Evolutionary conservation across 2,329 filamentous ascomycete species (phyloP), one percentile per base, ranked within the genome.

Genomic region (Leptosphaerulina australis): DNA sequence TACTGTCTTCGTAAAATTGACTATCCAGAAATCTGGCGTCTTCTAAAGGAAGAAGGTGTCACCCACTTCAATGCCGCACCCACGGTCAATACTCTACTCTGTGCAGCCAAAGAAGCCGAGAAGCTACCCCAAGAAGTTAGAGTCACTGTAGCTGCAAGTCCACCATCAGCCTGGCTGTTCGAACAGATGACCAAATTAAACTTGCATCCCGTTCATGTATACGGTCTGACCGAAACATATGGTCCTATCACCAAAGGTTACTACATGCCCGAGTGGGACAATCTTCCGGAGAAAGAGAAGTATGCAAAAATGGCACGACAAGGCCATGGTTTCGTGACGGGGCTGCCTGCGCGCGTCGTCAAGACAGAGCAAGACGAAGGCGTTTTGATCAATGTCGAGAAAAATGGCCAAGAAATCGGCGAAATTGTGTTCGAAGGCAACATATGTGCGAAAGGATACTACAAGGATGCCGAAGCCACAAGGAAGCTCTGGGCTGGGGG

Each of bases 41-140:
- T 99, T 3, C 77, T 99, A 25, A 95, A 91, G 66, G 83, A 91
- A 43, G 90, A 97, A 73, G 79, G 83, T 5, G 88, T 99, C 57
- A 97, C 91, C 0, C 94, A 99, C 73, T 97, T 95, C 77, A 96
- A 93, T 67, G 93, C 93, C 0, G 94, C 93, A 0, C 94, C 94
- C 0, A 99, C 94, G 0, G 94, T 99, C 43, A 97, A 97, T 71
- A 99, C 93, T 0, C 77, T 97, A 0, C 83, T 99, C 2, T 96
- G 94, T 68, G 88, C 88, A 10, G 83, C 89, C 3, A 81, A 86
- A 30, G 87, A 91, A 70, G 93, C 94, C 2, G 83, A 82, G 59
- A 81, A 74, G 37, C 79, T 99, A 0, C 78, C 85, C 0, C 75
- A 84, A 1, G 83, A 86, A 0, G 91, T 97, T 8, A 82, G 85